phyloP scores from a whole-genome alignment of 2,329 filamentous ascomycete genomes.

The Claviceps arundinis region DNA sequence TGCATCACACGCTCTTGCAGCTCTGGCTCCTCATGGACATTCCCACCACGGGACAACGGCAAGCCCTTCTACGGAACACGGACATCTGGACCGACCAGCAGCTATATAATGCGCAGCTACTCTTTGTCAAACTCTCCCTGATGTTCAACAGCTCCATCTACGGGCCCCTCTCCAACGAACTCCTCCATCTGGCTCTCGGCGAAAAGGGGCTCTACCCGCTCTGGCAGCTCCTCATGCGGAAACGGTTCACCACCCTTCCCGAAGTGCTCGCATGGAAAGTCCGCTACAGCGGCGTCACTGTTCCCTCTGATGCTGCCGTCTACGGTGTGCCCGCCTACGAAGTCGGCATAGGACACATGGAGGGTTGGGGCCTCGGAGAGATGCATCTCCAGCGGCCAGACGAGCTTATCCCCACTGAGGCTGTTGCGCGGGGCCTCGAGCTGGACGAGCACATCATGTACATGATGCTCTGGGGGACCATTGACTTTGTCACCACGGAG shows the following conservation, averaged over 20 bases:
- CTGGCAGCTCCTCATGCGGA: constrained; percentile 45
- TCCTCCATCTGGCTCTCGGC: constrained; percentile 46
- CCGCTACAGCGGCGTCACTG: constrained; percentile 32
- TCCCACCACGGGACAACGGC: constrained; percentile 40
- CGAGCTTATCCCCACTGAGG: constrained; percentile 44
- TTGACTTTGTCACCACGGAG: constrained; percentile 37
- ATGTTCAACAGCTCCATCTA: constrained; percentile 50
- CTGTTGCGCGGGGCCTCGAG: constrained; percentile 34
- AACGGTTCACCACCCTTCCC: constrained; percentile 31
- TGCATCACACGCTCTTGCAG: constrained; percentile 40
- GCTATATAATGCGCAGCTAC: constrained; percentile 47
- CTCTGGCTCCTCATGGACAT: constrained; percentile 65
- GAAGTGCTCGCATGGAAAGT: constrained; percentile 46
- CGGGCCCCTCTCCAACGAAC: constrained; percentile 33
- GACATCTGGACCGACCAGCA: constrained; percentile 44
- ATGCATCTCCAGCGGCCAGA: constrained; percentile 41
- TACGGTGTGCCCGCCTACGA: constrained; percentile 38
- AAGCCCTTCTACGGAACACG: constrained; percentile 37
- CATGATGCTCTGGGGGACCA: constrained; percentile 51
- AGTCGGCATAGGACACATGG: constrained; percentile 38
- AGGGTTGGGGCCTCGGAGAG: constrained; percentile 40
- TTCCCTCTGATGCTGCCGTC: constrained; percentile 18
- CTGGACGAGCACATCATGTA: constrained; percentile 39
- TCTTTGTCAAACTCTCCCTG: constrained; percentile 62
- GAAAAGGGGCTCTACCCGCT: constrained; percentile 43